These are phyloP conservation scores for Linanthus parryae DNA, from an alignment of 148 eudicot species.

Conservation along the genomic window DNA sequence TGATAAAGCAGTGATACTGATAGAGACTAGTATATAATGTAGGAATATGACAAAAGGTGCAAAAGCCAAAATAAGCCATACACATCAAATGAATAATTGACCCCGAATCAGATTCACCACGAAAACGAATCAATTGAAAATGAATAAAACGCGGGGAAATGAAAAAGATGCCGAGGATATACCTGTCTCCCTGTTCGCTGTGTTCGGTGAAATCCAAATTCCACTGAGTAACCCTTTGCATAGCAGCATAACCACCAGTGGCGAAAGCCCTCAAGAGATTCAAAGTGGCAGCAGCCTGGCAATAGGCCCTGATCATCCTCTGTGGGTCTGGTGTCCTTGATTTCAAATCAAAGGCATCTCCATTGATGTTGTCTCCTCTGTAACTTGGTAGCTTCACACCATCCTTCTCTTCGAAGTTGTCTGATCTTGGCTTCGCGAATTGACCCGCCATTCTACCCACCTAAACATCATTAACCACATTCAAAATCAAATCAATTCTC, in stretches of 20 bases:
- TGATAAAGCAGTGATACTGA: too few relatives aligned
- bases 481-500: too few relatives aligned
- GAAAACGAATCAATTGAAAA: too few relatives aligned
- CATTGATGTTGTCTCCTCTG: constrained; percentile 48
- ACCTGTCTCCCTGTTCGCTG: constrained; percentile 93
- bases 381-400: constrained; percentile 52
- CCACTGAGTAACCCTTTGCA: constrained; percentile 90
- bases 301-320: constrained; percentile 90
- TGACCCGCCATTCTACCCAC: constrained; percentile 99
- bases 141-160: background rate
- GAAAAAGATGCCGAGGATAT: too few relatives aligned
- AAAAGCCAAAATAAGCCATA: too few relatives aligned
- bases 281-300: constrained; percentile 82
- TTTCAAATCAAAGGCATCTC: constrained; percentile 39
- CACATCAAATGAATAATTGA: too few relatives aligned
- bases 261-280: constrained; percentile 92
- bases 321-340: constrained; percentile 76
- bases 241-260: constrained; percentile 90
- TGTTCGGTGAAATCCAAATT: constrained; percentile 76
- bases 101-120: too few relatives aligned
- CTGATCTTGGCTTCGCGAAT: constrained; percentile 64
- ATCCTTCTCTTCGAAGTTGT: constrained; percentile 36
- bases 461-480: constrained; percentile 25
- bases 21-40: too few relatives aligned
- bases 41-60: too few relatives aligned